A percentile compares a stretch with the other conserved stretches of the same genome.
phyloP scores from a whole-genome alignment of 192 early-diverging fungal species.

The Thamnidium elegans region DNA sequence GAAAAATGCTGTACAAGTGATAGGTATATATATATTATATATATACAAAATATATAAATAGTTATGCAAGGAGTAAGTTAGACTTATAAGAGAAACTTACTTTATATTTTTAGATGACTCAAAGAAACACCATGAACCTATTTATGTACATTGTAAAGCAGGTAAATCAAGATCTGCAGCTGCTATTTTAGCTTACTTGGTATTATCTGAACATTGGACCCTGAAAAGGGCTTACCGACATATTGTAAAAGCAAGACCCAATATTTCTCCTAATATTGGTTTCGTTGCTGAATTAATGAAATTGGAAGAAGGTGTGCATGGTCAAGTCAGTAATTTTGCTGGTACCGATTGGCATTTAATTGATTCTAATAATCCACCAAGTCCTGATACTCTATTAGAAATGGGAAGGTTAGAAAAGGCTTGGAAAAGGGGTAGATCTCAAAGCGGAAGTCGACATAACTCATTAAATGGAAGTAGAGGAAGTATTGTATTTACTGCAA shows the following conservation, averaged over 20 bases:
- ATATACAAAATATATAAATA: not conserved
- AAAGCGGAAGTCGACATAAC: slow-evolving; percentile 1
- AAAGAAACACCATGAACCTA: slow-evolving; percentile 38
- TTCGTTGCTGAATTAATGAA: slow-evolving; percentile 70
- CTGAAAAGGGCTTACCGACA: slow-evolving; percentile 65
- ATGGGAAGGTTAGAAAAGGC: slow-evolving; percentile 14
- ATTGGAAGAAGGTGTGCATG: slow-evolving; percentile 61
- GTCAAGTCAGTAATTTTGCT: slow-evolving; percentile 36
- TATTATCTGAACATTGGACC: slow-evolving; percentile 57
- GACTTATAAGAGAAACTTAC: not conserved
- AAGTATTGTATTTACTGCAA: too few species aligned
- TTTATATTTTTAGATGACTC: slow-evolving; percentile 26
- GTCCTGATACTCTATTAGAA: slow-evolving; percentile 21
- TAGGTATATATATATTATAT: slow-evolving; percentile 46
- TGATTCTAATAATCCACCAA: slow-evolving; percentile 6
- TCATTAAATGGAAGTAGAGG: too few species aligned
- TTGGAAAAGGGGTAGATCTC: slow-evolving; percentile 12
- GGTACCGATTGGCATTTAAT: slow-evolving; percentile 32
- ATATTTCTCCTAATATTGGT: slow-evolving; percentile 75
- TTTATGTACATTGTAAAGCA: slow-evolving; percentile 79
- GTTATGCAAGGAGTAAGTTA: not conserved
- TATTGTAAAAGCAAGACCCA: slow-evolving; percentile 59
- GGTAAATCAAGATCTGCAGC: slow-evolving; percentile 75
- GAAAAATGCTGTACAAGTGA: slow-evolving; percentile 60
- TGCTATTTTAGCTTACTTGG: slow-evolving; percentile 68